A percentile compares a stretch with the other conserved stretches of the same genome.
These are phyloP conservation scores for Cotoneaster glaucophyllus DNA, from an alignment of 306 rosid species.

Conservation along the genomic window DNA sequence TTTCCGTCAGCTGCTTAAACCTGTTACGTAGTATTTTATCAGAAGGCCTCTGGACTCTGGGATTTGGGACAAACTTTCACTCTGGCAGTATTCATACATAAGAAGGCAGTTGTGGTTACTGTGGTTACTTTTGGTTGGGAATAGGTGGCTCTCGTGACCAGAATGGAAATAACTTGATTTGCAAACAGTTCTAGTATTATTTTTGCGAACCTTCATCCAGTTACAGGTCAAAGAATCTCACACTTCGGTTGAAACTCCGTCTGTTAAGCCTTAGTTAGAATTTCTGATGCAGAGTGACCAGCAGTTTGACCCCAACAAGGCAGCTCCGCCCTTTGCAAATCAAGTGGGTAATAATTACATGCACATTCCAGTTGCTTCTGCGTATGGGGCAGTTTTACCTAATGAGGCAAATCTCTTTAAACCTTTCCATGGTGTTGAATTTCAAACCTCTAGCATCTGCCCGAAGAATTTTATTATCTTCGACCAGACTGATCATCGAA, in stretches of 20 bases:
- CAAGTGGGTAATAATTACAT: constrained; percentile 44
- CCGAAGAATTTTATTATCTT: constrained; percentile 81
- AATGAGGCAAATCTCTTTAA: constrained; percentile 44
- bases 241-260: constrained; percentile 27
- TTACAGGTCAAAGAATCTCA: constrained; percentile 33
- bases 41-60: constrained; percentile 13
- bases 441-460: constrained; percentile 79
- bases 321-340: constrained; percentile 39
- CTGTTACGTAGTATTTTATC: constrained; percentile 82
- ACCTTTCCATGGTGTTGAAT: constrained; percentile 59
- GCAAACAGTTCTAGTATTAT: constrained; percentile 35
- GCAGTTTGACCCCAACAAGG: constrained; percentile 47
- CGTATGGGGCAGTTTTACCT: constrained; percentile 46
- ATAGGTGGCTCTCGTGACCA: constrained; percentile 29
- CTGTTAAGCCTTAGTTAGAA: constrained; percentile 23
- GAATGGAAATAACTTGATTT: constrained; percentile 44
- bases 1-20: constrained; percentile 95
- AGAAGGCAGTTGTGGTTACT: constrained; percentile 35
- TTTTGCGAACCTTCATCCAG: constrained; percentile 32
- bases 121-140: constrained; percentile 37
- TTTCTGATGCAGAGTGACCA: constrained; percentile 63
- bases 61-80: constrained; percentile 42
- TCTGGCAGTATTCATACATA: constrained; percentile 36
- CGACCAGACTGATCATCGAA: constrained; percentile 74
- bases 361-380: constrained; percentile 57